Evolutionary conservation across 2,329 filamentous ascomycete species (phyloP).

Genomic region (Chaetothyriales sp.): DNA sequence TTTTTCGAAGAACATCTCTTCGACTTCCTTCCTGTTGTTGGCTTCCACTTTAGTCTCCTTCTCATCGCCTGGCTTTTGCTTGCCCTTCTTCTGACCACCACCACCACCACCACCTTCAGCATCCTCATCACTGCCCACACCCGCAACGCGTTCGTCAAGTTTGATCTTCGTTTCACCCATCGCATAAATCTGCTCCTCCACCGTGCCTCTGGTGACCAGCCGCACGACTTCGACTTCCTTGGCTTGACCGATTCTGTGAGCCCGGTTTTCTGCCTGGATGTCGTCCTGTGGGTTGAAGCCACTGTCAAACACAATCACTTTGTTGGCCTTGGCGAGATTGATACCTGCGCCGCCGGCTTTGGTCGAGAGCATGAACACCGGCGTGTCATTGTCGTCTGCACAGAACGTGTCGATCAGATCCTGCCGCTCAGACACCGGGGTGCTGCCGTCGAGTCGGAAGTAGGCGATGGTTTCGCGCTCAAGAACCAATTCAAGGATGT

Average conservation of each 20-base stretch:
- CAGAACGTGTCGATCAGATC: conserved; percentile 80
- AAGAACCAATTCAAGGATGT: conserved; percentile 75
- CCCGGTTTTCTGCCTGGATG: conserved; percentile 93
- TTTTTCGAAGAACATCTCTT: conserved; percentile 36
- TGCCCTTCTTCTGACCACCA: conserved; percentile 4
- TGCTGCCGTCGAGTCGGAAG: conserved; percentile 75
- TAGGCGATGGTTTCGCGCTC: conserved; percentile 59
- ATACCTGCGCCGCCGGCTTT: conserved; percentile 94
- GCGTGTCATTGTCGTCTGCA: conserved; percentile 52
- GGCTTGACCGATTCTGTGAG: conserved; percentile 85
- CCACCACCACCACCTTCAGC: conserved; percentile 27
- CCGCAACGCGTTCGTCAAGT: conserved; percentile 62
- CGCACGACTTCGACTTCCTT: conserved; percentile 81
- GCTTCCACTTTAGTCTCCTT: conserved; percentile 28
- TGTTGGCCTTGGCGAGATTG: conserved; percentile 90
- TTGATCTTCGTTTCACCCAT: conserved; percentile 87
- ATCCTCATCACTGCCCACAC: conserved; percentile 42
- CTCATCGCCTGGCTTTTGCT: conserved; percentile 7
- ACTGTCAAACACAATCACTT: conserved; percentile 92
- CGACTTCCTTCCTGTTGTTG: conserved; percentile 36
- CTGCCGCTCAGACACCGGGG: conserved; percentile 70
- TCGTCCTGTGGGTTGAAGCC: conserved; percentile 98
- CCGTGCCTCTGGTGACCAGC: conserved; percentile 64
- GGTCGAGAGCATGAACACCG: conserved; percentile 85
- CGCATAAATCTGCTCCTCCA: conserved; percentile 86